Evolutionary conservation across 2,329 filamentous ascomycete species (phyloP), one percentile per base, ranked within the genome.

Genomic region (Metarhizium humberi): DNA sequence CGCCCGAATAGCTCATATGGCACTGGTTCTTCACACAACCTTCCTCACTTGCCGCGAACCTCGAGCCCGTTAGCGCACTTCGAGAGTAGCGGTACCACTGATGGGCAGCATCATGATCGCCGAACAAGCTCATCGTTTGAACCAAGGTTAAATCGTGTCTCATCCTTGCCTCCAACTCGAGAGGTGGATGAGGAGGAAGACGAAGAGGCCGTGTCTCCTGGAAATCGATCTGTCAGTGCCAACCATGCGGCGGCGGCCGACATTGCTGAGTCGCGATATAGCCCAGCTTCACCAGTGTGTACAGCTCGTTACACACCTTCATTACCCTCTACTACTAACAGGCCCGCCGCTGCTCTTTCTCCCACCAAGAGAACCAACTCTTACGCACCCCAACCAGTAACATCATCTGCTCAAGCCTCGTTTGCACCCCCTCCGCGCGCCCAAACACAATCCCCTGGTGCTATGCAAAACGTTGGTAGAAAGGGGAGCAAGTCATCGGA

Each of bases 41-140:
- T 85, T 45, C 72, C 81, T 50, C 81, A 86, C 62, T 77, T 82
- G 58, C 83, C 84, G 8, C 74, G 84, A 59, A 86, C 84, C 2
- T 86, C 83, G 2, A 87, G 84, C 59, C 84, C 84, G 0, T 67
- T 86, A 56, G 83, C 83, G 6, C 81, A 86, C 61, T 85, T 84
- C 56, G 83, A 86, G 64, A 73, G 76, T 11, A 75, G 73, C 7
- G 72, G 73, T 53, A 73, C 75, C 36, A 70, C 71, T 49, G 78
- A 81, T n/a, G 59, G 59, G 16, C 58, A 66, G n/a, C 64, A 72
- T 42, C 61, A 70, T n/a, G 74, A 79, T 56, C 73, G 79, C 47
- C 77, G 78, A 51, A 71, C 70, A 54, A 79, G 73, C 60, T 78
- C 78, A 40, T 78, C 77, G 1, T 78, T 81, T 59, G 82, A 85